These are phyloP conservation scores for Berberis thunbergii DNA, from an alignment of 164 flowering plant genomes.

Conservation along the genomic window DNA sequence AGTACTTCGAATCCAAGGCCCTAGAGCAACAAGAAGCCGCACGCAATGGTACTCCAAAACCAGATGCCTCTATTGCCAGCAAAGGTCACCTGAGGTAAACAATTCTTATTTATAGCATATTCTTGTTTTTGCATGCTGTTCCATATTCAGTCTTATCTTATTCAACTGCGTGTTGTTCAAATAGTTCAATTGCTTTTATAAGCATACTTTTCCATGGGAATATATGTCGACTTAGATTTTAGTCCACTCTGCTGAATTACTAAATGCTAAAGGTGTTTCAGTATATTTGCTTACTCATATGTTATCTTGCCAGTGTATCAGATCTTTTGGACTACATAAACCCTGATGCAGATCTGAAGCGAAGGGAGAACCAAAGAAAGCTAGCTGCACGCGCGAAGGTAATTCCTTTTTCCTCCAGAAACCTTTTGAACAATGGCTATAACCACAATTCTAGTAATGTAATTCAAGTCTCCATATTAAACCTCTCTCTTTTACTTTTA, in stretches of 20 bases:
- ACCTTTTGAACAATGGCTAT: neutral
- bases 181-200: neutral
- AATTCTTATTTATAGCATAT: no score
- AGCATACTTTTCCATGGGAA: no score
- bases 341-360: constrained; percentile 73
- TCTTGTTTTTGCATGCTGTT: neutral
- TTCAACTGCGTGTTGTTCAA: no score
- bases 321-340: constrained; percentile 85
- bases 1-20: constrained; percentile 89
- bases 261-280: no score
- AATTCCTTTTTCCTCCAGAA: neutral
- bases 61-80: constrained; percentile 93
- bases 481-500: neutral
- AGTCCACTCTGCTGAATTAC: no score
- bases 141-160: neutral
- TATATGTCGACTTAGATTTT: no score
- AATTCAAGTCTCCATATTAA: neutral
- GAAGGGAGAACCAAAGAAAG: constrained; percentile 74
- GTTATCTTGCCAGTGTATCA: constrained; percentile 53
- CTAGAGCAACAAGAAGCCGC: constrained; percentile 99
- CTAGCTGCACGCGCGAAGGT: constrained; percentile 92
- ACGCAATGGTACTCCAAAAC: constrained; percentile 91
- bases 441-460: neutral
- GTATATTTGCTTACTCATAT: no score
- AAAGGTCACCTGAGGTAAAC: constrained; percentile 90